Evolutionary conservation across 2,329 filamentous ascomycete species (phyloP), one percentile per base, ranked within the genome.

Genomic region (Amauroascus verrucosus): DNA sequence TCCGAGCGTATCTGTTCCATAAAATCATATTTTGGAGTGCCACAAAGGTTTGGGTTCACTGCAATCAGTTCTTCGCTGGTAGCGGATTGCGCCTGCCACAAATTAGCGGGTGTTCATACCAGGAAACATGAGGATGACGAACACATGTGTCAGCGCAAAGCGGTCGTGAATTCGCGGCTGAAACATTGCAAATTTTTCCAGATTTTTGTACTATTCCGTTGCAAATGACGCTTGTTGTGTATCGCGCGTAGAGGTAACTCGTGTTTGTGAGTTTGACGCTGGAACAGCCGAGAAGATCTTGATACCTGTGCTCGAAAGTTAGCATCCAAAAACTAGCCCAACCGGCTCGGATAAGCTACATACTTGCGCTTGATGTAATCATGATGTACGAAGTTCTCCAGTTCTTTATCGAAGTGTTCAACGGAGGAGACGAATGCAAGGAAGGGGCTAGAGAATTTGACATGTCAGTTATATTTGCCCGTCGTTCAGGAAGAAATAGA

Each of bases 181-280:
- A 78, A 44, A 94, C 72, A 18, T 73, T 70, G 70, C 93, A 98
- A 24, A 77, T 65, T 9, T 72, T 66, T 62, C 85, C 82, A 4
- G 93, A 97, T 65, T 88, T 90, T 70, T 98, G 93, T 48, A 98
- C 81, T 65, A 98, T 86, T 59, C 87, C 80, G 75, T 94, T 97
- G 77, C 93, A 98, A 59, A 98, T 79, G 58, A 94, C 84, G 57
- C 86, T 93, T 45, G 83, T 93, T 4, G 91, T 95, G 71, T 91
- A 98, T 62, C 93, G 85, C 47, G 93, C 91, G 71, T 98, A 98
- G 64, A 90, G 80, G 63, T 85, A 79, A 60, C 81, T 84, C 3
- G 88, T 84, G 66, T 95, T 86, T 53, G 81, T 81, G 54, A 90
- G 78, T 64, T 93, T 81, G 62, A 96, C 76, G 57, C 80, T 79